Evolutionary conservation across 495 filamentous ascomycete species (phyloP), one percentile per base, ranked within the genome.

Genomic region (Penicillium antarcticum): DNA sequence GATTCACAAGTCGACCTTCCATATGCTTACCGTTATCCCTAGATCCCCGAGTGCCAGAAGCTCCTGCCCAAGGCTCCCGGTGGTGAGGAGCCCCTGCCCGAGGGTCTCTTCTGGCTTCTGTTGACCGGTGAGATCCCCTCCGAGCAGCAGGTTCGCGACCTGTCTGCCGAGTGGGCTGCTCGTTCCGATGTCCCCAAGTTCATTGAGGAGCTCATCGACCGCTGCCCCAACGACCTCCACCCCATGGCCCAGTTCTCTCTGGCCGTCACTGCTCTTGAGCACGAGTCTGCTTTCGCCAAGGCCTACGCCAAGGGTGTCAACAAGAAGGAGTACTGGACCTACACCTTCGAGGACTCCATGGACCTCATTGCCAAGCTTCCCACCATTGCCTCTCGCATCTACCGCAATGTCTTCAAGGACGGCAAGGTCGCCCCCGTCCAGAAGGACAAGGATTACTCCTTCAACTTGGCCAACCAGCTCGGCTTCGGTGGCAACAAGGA

Each of bases 341-440:
- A 97, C 81, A 96, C 94, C 60, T 98, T 95, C 66, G 94, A 98
- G 83, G 94, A 98, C 78, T 95, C 92, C 50, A 97, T 98, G 94
- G 92, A 98, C 78, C 80, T 97, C 68, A 97, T 98, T 73, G 95
- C 94, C 71, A 98, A 97, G 86, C 89, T 98, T 57, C 94, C 94
- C 62, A 96, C 90, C 68, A 97, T 98, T 63, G 95, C 94, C 50
- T 79, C 95, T 48, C 88, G 89, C 78, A 97, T 98, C 81, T 98
- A 98, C 86, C 92, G 92, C 75, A 98, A 98, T 71, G 86, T 97
- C 68, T 98, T 90, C 89, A 96, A 97, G 80, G 95, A 95, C 69
- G 94, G 94, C 78, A 97, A 97, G 84, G 94, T 98, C 55, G 87
- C 89, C 37, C 63, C 92, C 33, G 83, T 97, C 63, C 85, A 97